Base-by-base conservation (phyloP, 768 basidiomycete species). In the Crassisporium funariophilum region DNA sequence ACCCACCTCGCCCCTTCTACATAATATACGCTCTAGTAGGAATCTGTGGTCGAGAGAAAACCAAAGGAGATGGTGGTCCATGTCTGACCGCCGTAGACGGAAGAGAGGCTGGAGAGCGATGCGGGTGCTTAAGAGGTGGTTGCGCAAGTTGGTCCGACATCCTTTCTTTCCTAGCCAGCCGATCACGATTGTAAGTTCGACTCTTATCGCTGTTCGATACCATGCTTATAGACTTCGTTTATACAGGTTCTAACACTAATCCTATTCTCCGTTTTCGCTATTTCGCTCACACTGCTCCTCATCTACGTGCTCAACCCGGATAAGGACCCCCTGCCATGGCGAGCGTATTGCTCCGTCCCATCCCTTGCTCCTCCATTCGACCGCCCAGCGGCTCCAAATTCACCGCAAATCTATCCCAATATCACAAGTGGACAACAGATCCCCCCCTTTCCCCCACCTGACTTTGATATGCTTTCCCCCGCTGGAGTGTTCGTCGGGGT, bases 241-340 rank as follows among this genome's bases (percentile, higher is more conserved):
- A 45, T 20, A 17, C 38, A 71, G 68, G 62, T 68, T 44, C 53
- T 69, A 29, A 66, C 68, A 9, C 56, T 51, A n/a, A 63, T 94
- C 50, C 72, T 93, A 44, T 78, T 95, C 58, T 84, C 85, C 42
- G 72, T 84, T 52, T 85, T 97, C 63, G 88, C 88, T 43, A 83
- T 91, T 49, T 83, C 83, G 50, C 75, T 95, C 57, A 95, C 94
- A 22, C 81, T 94, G 49, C 74, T 91, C 45, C 77, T 98, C 68
- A 93, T 93, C 61, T 88, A 97, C 67, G 79, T 95, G 51, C 79
- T 98, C 61, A 95, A 97, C 64, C 95, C 94, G 47, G 95, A 98
- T 77, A 98, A 97, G 66, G 85, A 88, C 42, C 88, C 93, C 16
- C 72, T 97, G 5, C 94, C 94, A 36, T 98, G 94, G 94, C 83